These are phyloP conservation scores for Neonectria magnoliae DNA, from an alignment of 2,329 filamentous ascomycete genomes.

Conservation along the genomic window DNA sequence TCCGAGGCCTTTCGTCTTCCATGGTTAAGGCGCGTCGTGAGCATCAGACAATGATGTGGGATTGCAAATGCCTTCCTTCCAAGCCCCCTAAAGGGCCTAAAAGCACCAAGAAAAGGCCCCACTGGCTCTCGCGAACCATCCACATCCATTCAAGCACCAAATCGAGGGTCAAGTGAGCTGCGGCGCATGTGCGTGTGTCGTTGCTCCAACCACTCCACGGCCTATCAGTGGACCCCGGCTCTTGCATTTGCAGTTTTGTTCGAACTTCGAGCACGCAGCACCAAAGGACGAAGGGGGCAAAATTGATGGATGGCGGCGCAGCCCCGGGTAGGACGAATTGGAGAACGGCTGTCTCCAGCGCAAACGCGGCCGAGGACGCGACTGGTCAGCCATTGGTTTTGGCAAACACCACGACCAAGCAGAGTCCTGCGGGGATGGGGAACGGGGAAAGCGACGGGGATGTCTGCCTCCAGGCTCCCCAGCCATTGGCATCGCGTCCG, in stretches of 20 bases:
- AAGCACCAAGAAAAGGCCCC: constrained; percentile 23
- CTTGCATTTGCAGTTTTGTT: constrained; percentile 8
- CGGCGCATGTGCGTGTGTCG: constrained; percentile 44
- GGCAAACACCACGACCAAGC: constrained; percentile 17
- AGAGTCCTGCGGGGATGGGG: constrained; percentile 15
- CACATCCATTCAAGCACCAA: constrained; percentile 31
- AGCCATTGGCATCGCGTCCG: constrained; percentile 11
- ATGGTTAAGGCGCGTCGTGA: constrained; percentile 30
- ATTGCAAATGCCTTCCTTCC: constrained; percentile 35
- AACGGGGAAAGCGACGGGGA: constrained; percentile 19
- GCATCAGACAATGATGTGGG: constrained; percentile 36
- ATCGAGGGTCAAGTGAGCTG: constrained; percentile 46
- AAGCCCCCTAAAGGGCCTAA: constrained; percentile 26
- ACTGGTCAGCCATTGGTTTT: constrained; percentile 19
- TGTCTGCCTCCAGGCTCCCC: not conserved
- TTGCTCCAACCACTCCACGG: constrained; percentile 34
- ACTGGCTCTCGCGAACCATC: constrained; percentile 31
- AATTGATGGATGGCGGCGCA: constrained; percentile 14
- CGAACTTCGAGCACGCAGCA: not conserved
- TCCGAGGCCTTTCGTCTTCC: constrained; percentile 37
- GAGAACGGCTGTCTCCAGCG: constrained; percentile 13
- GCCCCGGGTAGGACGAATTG: constrained; percentile 12
- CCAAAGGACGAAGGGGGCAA: not conserved
- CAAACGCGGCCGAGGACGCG: constrained; percentile 16
- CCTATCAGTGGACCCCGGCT: constrained; percentile 32